Percentiles rank a stretch among this genome's conserved stretches.
Evolutionary conservation across 192 early-diverging fungal genomes (phyloP).

Genomic region (Backusella luteola): DNA sequence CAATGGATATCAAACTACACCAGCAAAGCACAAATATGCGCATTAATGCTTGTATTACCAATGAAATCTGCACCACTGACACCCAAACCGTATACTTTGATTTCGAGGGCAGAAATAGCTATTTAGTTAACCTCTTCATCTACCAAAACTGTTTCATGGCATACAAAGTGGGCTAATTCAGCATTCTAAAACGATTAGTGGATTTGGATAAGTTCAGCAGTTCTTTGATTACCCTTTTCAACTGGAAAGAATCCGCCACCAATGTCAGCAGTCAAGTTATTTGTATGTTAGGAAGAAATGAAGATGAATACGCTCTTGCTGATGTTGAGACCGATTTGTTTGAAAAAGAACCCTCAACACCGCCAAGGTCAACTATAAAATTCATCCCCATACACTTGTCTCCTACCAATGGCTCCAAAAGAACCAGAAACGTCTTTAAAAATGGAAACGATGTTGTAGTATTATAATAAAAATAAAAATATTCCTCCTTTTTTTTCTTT

Average conservation of each 20-base stretch:
- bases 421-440: too few relatives aligned
- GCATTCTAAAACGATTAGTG: background rate
- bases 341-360: too few relatives aligned
- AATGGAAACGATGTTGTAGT: too few relatives aligned
- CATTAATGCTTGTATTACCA: background rate
- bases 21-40: conserved; percentile 3
- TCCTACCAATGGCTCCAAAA: too few relatives aligned
- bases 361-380: too few relatives aligned
- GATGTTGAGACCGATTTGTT: too few relatives aligned
- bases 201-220: background rate
- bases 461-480: too few relatives aligned
- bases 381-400: too few relatives aligned
- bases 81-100: background rate
- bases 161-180: background rate
- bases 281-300: too few relatives aligned
- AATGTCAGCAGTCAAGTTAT: background rate
- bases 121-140: background rate
- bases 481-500: too few relatives aligned
- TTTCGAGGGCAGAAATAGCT: background rate
- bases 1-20: background rate
- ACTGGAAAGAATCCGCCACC: background rate
- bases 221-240: background rate
- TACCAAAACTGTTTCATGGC: background rate
- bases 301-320: too few relatives aligned
- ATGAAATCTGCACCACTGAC: background rate